These are phyloP conservation scores for Tricholoma sp. DNA, from an alignment of 768 basidiomycete genomes.

Conservation along the genomic window DNA sequence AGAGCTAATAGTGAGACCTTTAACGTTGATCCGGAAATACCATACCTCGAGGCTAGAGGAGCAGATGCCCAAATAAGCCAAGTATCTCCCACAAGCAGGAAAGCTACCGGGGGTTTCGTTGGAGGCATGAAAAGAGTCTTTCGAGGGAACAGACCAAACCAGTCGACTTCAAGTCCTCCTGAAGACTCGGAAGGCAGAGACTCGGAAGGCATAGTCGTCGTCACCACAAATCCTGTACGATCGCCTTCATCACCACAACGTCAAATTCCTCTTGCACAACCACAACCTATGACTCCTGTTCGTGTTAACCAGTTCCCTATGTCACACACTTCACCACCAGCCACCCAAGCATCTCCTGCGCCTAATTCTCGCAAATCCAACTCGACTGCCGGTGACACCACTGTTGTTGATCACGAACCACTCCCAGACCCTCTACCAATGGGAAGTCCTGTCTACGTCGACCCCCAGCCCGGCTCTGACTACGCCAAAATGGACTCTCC, in stretches of 20 bases:
- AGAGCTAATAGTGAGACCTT: constrained; percentile 7
- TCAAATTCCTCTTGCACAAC: background rate
- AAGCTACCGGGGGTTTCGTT: constrained; percentile 7
- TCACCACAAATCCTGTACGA: background rate
- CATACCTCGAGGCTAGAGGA: constrained; percentile 6
- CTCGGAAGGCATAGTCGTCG: background rate
- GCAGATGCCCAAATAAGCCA: background rate
- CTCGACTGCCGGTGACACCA: constrained; percentile 7
- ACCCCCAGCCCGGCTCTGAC: constrained; percentile 25
- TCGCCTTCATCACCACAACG: background rate
- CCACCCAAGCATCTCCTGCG: background rate
- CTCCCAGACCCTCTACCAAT: constrained; percentile 4
- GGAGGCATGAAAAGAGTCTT: constrained; percentile 11
- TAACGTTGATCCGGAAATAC: constrained; percentile 9
- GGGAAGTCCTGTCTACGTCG: constrained; percentile 20
- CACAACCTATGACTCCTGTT: background rate
- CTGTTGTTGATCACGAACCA: constrained; percentile 7
- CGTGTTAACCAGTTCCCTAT: background rate
- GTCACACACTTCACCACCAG: background rate
- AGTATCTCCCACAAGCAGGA: constrained; percentile 1
- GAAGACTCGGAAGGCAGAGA: background rate
- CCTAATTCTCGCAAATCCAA: constrained; percentile 5
- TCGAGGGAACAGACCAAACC: background rate
- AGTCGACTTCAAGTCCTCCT: background rate
- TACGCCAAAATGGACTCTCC: constrained; percentile 30